These are phyloP conservation scores for Earliella scabrosa DNA, from an alignment of 1,284 basidiomycete genomes.

Conservation along the genomic window DNA sequence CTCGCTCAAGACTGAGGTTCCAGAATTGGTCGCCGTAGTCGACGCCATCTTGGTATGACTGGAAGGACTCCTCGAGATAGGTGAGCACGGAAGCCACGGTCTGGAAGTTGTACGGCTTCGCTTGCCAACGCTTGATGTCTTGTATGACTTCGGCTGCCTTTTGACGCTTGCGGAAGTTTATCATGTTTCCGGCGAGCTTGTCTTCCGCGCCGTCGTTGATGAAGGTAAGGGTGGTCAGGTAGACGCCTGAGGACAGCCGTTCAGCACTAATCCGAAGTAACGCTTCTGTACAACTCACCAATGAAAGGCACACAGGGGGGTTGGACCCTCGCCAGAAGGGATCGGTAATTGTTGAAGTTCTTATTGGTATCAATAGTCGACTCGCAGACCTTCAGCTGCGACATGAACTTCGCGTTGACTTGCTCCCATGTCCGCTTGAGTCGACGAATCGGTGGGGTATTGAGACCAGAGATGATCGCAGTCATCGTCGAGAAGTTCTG, in stretches of 20 bases:
- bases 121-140: constrained; percentile 96
- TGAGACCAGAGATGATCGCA: constrained; percentile 94
- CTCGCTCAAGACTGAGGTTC: constrained; percentile 83
- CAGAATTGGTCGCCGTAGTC: constrained; percentile 68
- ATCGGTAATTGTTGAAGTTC: constrained; percentile 94
- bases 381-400: constrained; percentile 73
- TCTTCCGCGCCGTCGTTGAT: constrained; percentile 99
- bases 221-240: constrained; percentile 94
- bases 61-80: constrained; percentile 82
- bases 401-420: constrained; percentile 75
- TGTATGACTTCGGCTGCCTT: constrained; percentile 94
- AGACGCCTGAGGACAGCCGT: constrained; percentile 69
- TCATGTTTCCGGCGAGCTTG: constrained; percentile 75
- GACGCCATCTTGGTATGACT: constrained; percentile 61
- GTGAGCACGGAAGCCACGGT: constrained; percentile 70
- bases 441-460: constrained; percentile 92
- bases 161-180: constrained; percentile 97
- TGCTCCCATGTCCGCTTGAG: constrained; percentile 96
- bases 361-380: constrained; percentile 87
- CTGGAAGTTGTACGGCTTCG: constrained; percentile 86
- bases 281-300: constrained; percentile 53
- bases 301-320: constrained; percentile 99
- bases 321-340: constrained; percentile 82
- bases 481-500: constrained; percentile 98
- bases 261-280: background rate